A percentile compares a stretch with the other conserved stretches of the same genome.
Conservation (phyloP, 2,329 filamentous ascomycete genomes). For the Exserohilum rostratum region DNA sequence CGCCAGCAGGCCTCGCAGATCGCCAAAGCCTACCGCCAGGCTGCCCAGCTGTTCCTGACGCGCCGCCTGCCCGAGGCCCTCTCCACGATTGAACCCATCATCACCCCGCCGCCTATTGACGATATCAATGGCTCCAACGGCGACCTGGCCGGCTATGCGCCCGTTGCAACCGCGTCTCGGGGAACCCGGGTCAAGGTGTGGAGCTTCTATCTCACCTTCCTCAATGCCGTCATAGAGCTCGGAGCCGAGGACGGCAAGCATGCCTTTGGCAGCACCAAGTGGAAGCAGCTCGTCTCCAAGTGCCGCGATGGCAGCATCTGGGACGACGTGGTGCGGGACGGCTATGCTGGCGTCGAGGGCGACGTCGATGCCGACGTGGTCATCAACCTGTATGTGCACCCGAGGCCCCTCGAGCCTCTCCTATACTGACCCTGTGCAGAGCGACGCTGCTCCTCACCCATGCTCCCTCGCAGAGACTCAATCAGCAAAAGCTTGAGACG, state of each 20-base stretch:
- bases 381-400: conserved; percentile 73
- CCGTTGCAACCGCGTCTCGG: conserved; percentile 78
- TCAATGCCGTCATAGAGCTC: conserved; percentile 89
- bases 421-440: conserved; percentile 53
- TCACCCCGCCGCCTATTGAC: conserved; percentile 62
- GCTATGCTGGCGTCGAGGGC: conserved; percentile 86
- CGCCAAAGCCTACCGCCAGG: conserved; percentile 91
- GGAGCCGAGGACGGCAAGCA: conserved; percentile 89
- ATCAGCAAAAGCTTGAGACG: conserved; percentile 85
- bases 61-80: conserved; percentile 89
- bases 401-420: not conserved
- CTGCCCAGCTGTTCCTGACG: conserved; percentile 92
- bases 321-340: conserved; percentile 87
- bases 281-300: conserved; percentile 80
- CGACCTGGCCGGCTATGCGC: conserved; percentile 58
- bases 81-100: conserved; percentile 81
- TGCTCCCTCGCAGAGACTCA: conserved; percentile 79
- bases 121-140: conserved; percentile 26
- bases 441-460: conserved; percentile 91
- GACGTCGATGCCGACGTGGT: conserved; percentile 95
- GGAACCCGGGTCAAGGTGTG: conserved; percentile 92
- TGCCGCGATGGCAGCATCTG: conserved; percentile 91
- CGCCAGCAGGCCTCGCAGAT: conserved; percentile 73
- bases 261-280: conserved; percentile 83
- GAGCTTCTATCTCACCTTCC: conserved; percentile 92